A percentile compares a stretch with the other conserved stretches of the same genome.
These are phyloP conservation scores for Aspergillus floridensis DNA, from an alignment of 2,329 filamentous ascomycete genomes.

Conservation along the genomic window DNA sequence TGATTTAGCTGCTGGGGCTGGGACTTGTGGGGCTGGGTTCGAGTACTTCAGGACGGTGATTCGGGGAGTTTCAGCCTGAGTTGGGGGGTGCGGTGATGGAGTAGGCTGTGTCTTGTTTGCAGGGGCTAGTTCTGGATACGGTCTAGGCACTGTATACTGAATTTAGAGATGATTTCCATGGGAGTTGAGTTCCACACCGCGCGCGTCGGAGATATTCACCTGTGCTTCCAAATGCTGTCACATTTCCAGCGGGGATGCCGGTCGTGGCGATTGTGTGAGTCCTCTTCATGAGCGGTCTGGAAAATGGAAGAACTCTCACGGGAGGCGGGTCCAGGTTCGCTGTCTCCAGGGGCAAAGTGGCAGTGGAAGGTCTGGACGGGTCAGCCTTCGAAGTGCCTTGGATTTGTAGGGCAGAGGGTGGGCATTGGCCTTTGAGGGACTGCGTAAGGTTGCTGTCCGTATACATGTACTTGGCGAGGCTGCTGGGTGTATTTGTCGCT, in stretches of 20 bases:
- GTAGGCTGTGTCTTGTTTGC: neutral
- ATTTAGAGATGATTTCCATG: neutral
- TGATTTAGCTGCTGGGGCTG: neutral
- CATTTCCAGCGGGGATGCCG: neutral
- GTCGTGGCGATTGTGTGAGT: neutral
- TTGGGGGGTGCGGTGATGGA: neutral
- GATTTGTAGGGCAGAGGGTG: neutral
- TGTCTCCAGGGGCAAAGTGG: slow-evolving; percentile 31
- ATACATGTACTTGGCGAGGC: slow-evolving; percentile 3
- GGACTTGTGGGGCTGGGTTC: neutral
- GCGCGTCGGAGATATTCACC: neutral
- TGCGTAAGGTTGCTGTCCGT: slow-evolving; percentile 1
- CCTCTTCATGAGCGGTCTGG: slow-evolving; percentile 27
- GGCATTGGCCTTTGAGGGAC: neutral
- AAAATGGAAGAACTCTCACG: slow-evolving; percentile 43
- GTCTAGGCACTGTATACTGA: neutral
- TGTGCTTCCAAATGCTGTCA: neutral
- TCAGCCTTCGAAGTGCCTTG: neutral
- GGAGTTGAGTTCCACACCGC: neutral
- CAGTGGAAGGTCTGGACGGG: slow-evolving; percentile 24
- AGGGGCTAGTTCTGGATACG: neutral
- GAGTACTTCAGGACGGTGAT: neutral
- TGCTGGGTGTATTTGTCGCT: neutral
- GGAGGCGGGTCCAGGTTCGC: slow-evolving; percentile 40
- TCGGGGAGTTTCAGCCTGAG: neutral